Percentiles rank a stretch among this genome's conserved stretches.
These are phyloP conservation scores for Solanum aculeatissimum DNA, from an alignment of 305 asterid species.

Conservation along the genomic window DNA sequence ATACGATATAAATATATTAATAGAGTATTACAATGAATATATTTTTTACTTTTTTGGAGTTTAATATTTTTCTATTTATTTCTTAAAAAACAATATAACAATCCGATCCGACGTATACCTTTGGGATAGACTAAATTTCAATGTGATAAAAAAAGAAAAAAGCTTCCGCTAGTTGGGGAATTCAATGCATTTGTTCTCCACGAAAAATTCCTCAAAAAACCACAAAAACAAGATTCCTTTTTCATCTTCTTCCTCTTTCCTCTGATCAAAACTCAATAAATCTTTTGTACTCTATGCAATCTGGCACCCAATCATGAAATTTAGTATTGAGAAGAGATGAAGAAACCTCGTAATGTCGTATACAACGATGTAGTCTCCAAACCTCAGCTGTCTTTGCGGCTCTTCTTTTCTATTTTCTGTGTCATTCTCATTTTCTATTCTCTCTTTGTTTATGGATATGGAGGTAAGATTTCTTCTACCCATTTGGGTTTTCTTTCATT, in stretches of 20 bases:
- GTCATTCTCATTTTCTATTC: conserved; percentile 37
- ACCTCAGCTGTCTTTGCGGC: conserved; percentile 34
- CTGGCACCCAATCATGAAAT: neutral
- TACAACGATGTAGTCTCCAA: conserved; percentile 14
- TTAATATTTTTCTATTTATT: too few relatives aligned
- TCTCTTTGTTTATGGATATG: conserved; percentile 22
- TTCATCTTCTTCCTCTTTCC: neutral
- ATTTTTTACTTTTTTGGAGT: too few relatives aligned
- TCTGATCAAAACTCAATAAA: neutral
- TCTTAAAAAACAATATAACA: too few relatives aligned
- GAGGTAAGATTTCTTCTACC: conserved; percentile 18
- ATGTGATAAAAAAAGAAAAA: neutral
- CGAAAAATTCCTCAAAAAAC: neutral
- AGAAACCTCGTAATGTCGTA: conserved; percentile 25
- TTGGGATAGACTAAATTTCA: neutral
- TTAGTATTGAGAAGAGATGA: conserved; percentile 37
- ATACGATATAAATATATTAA: too few relatives aligned
- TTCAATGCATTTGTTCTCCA: neutral
- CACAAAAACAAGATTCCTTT: neutral
- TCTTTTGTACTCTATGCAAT: neutral
- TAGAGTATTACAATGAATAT: too few relatives aligned
- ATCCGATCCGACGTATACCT: accelerated
- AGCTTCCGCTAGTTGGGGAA: neutral
- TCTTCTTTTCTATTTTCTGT: conserved; percentile 53
- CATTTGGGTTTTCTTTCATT: neutral